Conservation (phyloP, 768 basidiomycete genomes). For the Pulveroboletus sp. region DNA sequence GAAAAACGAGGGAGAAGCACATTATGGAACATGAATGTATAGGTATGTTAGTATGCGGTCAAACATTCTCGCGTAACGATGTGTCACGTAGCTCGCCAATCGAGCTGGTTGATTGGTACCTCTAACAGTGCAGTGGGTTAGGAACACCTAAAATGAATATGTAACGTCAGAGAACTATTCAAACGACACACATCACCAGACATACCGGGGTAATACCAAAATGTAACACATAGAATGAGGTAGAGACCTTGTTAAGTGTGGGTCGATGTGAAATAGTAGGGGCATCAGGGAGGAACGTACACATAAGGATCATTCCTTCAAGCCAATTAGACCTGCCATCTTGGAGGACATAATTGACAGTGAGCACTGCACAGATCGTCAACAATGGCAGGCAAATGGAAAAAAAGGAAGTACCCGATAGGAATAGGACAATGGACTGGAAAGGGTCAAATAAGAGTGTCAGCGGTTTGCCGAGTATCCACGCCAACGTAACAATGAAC, state of each 20-base stretch:
- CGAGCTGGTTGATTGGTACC: too few species aligned
- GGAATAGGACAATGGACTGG: slow-evolving; percentile 47
- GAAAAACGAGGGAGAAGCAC: background rate
- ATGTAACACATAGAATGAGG: slow-evolving; percentile 52
- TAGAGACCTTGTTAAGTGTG: slow-evolving; percentile 42
- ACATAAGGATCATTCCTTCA: slow-evolving; percentile 82
- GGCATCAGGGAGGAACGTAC: slow-evolving; percentile 30
- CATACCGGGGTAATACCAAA: slow-evolving; percentile 53
- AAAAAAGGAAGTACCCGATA: slow-evolving; percentile 19
- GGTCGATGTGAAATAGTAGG: background rate
- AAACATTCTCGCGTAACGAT: too few species aligned
- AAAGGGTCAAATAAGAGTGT: slow-evolving; percentile 86
- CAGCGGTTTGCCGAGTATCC: slow-evolving; percentile 77
- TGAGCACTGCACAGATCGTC: slow-evolving; percentile 52
- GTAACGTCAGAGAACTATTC: slow-evolving; percentile 2
- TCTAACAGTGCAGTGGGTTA: background rate
- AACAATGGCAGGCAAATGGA: background rate
- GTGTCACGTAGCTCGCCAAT: too few species aligned
- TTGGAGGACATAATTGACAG: slow-evolving; percentile 80
- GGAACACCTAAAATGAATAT: background rate
- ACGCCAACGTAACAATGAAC: slow-evolving; percentile 74
- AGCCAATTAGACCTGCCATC: slow-evolving; percentile 93
- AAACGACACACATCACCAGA: background rate
- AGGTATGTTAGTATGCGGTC: background rate
- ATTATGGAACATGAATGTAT: background rate